Conservation (phyloP, 768 basidiomycete species). For the Trametes gibbosa region DNA sequence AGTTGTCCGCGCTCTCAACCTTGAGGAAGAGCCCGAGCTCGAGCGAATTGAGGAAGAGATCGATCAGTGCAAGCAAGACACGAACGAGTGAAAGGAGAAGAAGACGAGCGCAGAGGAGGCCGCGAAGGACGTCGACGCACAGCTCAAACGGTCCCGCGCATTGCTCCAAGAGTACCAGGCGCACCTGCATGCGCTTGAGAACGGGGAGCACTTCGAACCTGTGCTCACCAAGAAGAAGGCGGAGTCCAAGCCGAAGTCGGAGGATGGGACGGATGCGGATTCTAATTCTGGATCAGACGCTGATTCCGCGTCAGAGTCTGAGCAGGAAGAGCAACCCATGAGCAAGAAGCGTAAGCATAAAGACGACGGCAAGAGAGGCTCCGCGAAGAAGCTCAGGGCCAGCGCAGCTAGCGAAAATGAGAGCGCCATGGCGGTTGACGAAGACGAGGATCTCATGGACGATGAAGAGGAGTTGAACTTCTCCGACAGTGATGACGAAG, state of each 20-base stretch:
- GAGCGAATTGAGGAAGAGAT: slow-evolving; percentile 49
- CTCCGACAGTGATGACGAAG: slow-evolving; percentile 28
- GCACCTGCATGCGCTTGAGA: slow-evolving; percentile 46
- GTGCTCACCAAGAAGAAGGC: slow-evolving; percentile 36
- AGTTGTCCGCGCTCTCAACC: slow-evolving; percentile 46
- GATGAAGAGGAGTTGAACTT: slow-evolving; percentile 26
- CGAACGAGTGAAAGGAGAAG: slow-evolving; percentile 38
- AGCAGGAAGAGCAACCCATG: slow-evolving; percentile 15
- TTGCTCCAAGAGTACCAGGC: slow-evolving; percentile 39
- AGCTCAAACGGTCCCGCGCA: slow-evolving; percentile 40
- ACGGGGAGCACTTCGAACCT: slow-evolving; percentile 43
- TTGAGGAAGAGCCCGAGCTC: slow-evolving; percentile 52
- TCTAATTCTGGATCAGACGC: not conserved
- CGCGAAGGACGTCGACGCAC: slow-evolving; percentile 41
- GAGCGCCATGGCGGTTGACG: slow-evolving; percentile 14
- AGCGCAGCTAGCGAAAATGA: slow-evolving; percentile 24
- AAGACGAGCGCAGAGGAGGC: slow-evolving; percentile 39
- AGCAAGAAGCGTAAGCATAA: slow-evolving; percentile 52
- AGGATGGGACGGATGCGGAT: not conserved
- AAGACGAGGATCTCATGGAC: slow-evolving; percentile 36
- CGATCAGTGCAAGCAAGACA: slow-evolving; percentile 34
- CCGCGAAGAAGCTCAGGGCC: slow-evolving; percentile 43
- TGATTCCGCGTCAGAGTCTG: slow-evolving; percentile 20
- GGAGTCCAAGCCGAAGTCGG: not conserved
- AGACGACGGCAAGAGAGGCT: slow-evolving; percentile 37